Evolutionary conservation across 2,329 filamentous ascomycete species (phyloP), one percentile per base, ranked within the genome.

Genomic region (Chaetomiaceae sp.): DNA sequence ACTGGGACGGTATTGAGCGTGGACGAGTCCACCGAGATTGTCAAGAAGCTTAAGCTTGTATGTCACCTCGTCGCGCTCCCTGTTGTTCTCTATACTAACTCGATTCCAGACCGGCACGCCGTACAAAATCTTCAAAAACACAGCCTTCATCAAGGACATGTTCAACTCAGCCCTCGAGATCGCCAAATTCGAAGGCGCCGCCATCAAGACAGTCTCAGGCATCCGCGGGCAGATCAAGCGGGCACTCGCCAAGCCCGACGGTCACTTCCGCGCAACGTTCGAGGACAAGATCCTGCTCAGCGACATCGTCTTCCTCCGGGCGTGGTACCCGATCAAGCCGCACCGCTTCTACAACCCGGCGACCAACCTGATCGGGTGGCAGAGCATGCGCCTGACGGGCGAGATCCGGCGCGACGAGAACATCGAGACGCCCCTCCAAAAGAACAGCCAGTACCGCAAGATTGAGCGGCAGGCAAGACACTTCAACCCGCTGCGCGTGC

Each of bases 51-150:
- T 67, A 99, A 99, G 72, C 82, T 99, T 45, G 60, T 62, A 55
- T 12, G 59, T 59, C 0, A 1, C 11, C 2, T 17, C n/a, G 27
- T 29, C 6, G 12, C n/a, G 3, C 1, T 33, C 2, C 6, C 9
- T 23, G 4, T 6, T 8, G 37, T 9, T 8, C 8, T 14, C 17
- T 6, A 29, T 47, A 19, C 56, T 60, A 38, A 59, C 53, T 12
- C 6, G 5, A 31, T 9, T 14, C 31, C 47, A 62, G 60, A 96
- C 91, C 0, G 94, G 94, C 56, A 80, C 83, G 44, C 91, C 94
- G 1, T 95, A 94, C 80, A 97, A 97, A 75, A 95, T 97, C 71
- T 97, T 95, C 83, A 96, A 96, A 73, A 99, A 99, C 75, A 99
- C 94, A 0, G 91, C 94, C 36, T 99, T 99, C 69, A 91, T 99